Evolutionary conservation across 2,329 filamentous ascomycete species (phyloP), one percentile per base, ranked within the genome.

Genomic region (Neophaeococcomyces aloes): DNA sequence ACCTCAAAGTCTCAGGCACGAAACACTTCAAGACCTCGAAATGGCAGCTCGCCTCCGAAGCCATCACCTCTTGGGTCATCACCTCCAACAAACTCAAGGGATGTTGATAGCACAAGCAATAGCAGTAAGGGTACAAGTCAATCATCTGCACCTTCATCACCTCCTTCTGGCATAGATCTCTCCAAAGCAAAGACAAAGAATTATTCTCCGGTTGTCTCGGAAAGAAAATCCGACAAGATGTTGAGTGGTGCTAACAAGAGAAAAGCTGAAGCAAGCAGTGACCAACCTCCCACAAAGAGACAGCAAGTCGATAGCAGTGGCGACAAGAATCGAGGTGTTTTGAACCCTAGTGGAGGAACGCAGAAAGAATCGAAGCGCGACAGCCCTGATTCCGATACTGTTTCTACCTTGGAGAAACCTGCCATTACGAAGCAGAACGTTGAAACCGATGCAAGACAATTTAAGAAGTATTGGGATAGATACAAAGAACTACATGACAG

Each of bases 1-100:
- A 46, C 47, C 7, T 51, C 51, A 11, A 30, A 21, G 18, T 42
- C 21, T 29, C 47, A 27, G 49, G 48, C 50, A 23, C 48, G 47
- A 32, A 49, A 51, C 19, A 48, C 61, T 32, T 56, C 59, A 45
- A 65, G 56, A 49, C 58, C 53, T 57, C 58, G 56, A 39, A 61
- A 53, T 38, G 65, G 62, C 17, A 76, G 66, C 47, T 76, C 74
- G 32, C 74, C 76, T 1, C 73, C 71, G 55, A 79, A 79, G 42
- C 75, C 75, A 2, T 79, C 77, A 13, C 76, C 75, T 10, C 68
- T 79, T 8, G 75, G 72, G 7, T 75, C 74, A 5, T 78, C 76
- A 2, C 74, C 75, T 17, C 75, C 76, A 4, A 70, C 76, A 48
- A 78, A 76, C 56, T 72, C 72, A 21, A 78, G 75, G 15, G 74